Percentiles rank a stretch among this genome's conserved stretches.
Evolutionary conservation across 352 stramenopile species (phyloP).

Genomic region (Pythium folliculosum): DNA sequence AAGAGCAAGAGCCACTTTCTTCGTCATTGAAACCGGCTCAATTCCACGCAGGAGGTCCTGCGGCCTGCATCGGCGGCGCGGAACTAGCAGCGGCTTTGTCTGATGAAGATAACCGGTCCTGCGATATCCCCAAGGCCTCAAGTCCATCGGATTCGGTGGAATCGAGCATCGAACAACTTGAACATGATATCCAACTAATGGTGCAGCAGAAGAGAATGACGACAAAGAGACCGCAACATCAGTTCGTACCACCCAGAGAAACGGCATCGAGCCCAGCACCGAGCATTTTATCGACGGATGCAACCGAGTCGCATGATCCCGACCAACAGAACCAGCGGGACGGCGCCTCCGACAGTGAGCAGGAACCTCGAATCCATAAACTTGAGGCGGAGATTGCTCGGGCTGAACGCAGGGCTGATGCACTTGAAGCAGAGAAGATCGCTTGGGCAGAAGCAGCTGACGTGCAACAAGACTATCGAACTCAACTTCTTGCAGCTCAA

Average conservation of each 20-base stretch:
- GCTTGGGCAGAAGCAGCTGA: constrained; percentile 13
- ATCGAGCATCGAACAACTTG: not conserved
- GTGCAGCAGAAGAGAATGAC: not conserved
- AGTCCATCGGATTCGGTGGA: not conserved
- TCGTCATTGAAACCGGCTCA: not conserved
- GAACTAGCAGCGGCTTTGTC: not conserved
- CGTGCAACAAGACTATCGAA: constrained; percentile 13
- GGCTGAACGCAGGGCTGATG: not conserved
- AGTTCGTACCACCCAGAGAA: not conserved
- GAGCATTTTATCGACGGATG: not conserved
- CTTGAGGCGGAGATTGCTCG: constrained; percentile 7
- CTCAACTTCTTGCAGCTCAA: constrained; percentile 1
- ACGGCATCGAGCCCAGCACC: not conserved
- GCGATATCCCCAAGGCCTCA: not conserved
- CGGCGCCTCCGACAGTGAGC: not conserved
- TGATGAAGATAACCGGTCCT: not conserved
- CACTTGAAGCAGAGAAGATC: constrained; percentile 12
- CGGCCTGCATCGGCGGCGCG: not conserved
- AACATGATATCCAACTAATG: not conserved
- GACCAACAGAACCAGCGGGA: not conserved
- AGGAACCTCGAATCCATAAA: not conserved
- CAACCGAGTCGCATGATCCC: not conserved
- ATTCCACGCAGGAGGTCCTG: not conserved
- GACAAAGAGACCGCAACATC: not conserved
- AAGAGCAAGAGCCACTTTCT: not conserved